A percentile compares a stretch with the other conserved stretches of the same genome.
Conservation (phyloP, 495 filamentous ascomycete species). For the Astrothelium macrocarpum region DNA sequence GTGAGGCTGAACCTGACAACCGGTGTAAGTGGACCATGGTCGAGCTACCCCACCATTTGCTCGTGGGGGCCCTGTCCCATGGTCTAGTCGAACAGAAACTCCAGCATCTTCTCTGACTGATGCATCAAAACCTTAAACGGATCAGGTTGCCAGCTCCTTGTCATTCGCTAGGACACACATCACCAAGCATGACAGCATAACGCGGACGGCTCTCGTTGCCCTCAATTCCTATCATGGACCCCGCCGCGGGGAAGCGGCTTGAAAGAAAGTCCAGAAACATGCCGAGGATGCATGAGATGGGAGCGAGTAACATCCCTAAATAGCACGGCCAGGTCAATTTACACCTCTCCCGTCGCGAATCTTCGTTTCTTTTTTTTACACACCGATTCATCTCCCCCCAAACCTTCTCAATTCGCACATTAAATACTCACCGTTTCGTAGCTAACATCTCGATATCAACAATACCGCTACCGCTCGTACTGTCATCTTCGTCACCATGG, state of each 20-base stretch:
- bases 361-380: background rate
- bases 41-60: too few species aligned
- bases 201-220: background rate
- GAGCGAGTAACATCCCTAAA: background rate
- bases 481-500: conserved; percentile 22
- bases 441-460: too few species aligned
- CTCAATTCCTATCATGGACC: background rate
- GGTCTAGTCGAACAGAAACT: too few species aligned
- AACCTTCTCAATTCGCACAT: background rate
- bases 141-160: too few species aligned
- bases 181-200: background rate
- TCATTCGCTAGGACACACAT: background rate
- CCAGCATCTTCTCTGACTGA: too few species aligned
- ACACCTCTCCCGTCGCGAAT: background rate
- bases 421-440: too few species aligned
- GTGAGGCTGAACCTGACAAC: too few species aligned
- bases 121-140: too few species aligned
- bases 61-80: too few species aligned
- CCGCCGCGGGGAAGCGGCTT: background rate
- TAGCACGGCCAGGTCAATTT: background rate
- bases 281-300: conserved; percentile 2
- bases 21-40: too few species aligned
- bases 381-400: background rate
- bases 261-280: background rate
- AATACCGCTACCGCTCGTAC: too few species aligned